A percentile compares a stretch with the other conserved stretches of the same genome.
These are phyloP conservation scores for Logfia minima DNA, from an alignment of 129 eudicot genomes.

Conservation along the genomic window DNA sequence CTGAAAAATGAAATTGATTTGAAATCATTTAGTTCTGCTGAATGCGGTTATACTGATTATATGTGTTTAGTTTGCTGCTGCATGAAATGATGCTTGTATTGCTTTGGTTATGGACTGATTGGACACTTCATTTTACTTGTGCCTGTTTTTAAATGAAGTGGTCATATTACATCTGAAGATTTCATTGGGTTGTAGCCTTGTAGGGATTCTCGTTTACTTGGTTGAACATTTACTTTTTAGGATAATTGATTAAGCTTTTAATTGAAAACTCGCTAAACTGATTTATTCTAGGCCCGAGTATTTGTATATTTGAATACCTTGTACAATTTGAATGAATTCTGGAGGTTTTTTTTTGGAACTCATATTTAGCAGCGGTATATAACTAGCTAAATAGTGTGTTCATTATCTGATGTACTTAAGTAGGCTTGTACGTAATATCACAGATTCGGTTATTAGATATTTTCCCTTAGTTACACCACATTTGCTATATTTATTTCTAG, in stretches of 20 bases:
- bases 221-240: background rate
- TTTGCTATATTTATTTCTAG: background rate
- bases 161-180: background rate
- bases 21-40: slow-evolving; percentile 1
- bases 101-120: background rate
- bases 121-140: background rate
- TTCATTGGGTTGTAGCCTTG: background rate
- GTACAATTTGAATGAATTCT: background rate
- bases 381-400: background rate
- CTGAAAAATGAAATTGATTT: background rate
- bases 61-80: slow-evolving; percentile 7
- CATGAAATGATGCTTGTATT: slow-evolving; percentile 10
- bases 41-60: slow-evolving; percentile 11
- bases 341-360: background rate
- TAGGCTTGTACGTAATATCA: background rate
- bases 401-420: slow-evolving; percentile 1
- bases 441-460: background rate
- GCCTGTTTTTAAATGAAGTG: background rate
- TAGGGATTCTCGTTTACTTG: background rate
- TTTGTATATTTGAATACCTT: background rate
- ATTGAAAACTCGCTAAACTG: background rate
- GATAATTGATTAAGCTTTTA: background rate
- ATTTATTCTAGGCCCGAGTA: background rate
- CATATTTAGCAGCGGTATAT: background rate
- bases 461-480: background rate